Evolutionary conservation across 306 rosid genomes (phyloP).

Genomic region (Begonia peltatifolia): DNA sequence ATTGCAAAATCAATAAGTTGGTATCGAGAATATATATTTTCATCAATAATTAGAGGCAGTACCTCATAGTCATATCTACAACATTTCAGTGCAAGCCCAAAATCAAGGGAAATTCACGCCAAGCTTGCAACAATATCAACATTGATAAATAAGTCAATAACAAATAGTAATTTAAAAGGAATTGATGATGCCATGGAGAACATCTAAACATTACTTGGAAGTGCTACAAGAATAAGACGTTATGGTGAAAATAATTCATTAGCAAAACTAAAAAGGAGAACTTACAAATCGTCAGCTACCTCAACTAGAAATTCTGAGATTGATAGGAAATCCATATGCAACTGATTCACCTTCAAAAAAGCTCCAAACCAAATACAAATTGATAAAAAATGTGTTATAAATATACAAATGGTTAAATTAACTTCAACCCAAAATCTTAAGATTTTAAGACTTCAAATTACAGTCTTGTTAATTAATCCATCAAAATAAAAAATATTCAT

Average conservation of each 20-base stretch:
- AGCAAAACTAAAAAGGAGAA: conserved; percentile 10
- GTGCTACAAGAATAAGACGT: background rate
- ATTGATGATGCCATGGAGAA: background rate
- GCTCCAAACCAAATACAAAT: conserved; percentile 14
- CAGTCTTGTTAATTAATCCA: no score
- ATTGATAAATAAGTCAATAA: background rate
- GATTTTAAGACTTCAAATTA: no score
- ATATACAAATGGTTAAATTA: no score
- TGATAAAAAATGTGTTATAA: no score
- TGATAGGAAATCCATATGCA: conserved; percentile 87
- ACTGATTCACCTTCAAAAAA: conserved; percentile 52
- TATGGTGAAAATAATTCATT: background rate
- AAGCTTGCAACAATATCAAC: conserved; percentile 4
- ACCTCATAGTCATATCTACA: conserved; percentile 96
- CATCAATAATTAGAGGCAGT: conserved; percentile 4
- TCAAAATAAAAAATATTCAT: no score
- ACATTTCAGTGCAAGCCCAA: conserved; percentile 19
- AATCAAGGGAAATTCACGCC: conserved; percentile 15
- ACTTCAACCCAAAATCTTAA: no score
- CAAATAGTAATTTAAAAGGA: conserved; percentile 7
- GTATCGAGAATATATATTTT: background rate
- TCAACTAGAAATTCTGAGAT: conserved; percentile 83
- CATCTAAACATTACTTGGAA: background rate
- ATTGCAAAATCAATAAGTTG: background rate
- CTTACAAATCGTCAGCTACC: conserved; percentile 88